A percentile compares a stretch with the other conserved stretches of the same genome.
phyloP scores from a whole-genome alignment of 2,329 filamentous ascomycete species.

The Hypoxylon sp. region DNA sequence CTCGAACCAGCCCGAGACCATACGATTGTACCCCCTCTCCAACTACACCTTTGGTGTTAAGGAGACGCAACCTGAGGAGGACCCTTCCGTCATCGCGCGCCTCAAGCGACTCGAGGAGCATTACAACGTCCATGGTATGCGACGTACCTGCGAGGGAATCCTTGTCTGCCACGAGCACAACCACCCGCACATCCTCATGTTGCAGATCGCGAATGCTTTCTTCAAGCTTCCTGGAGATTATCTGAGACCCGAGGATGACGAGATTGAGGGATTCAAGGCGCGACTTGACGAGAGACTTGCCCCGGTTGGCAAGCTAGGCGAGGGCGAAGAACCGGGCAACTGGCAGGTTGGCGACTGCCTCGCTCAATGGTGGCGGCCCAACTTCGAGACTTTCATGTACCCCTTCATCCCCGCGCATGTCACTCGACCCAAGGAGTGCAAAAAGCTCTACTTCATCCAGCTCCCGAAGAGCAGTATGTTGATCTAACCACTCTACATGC shows the following conservation, averaged over 20 bases:
- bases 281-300: conserved; percentile 94
- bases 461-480: conserved; percentile 87
- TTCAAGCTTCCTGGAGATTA: conserved; percentile 99
- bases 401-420: conserved; percentile 97
- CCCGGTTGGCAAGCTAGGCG: conserved; percentile 87
- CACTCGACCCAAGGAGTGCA: conserved; percentile 97
- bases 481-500: conserved; percentile 13
- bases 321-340: conserved; percentile 86
- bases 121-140: conserved; percentile 93
- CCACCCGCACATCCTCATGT: conserved; percentile 98
- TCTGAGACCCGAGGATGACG: conserved; percentile 88
- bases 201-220: conserved; percentile 99
- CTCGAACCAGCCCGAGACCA: conserved; percentile 88
- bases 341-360: conserved; percentile 97
- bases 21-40: conserved; percentile 92
- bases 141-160: conserved; percentile 95
- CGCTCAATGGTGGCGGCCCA: conserved; percentile 98
- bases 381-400: conserved; percentile 99
- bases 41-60: conserved; percentile 99
- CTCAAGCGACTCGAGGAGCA: conserved; percentile 97
- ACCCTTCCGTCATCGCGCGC: conserved; percentile 93
- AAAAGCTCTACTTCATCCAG: conserved; percentile 98
- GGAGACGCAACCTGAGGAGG: conserved; percentile 97
- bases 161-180: conserved; percentile 99
- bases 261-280: conserved; percentile 94